Evolutionary conservation across 495 filamentous ascomycete genomes (phyloP), one percentile per base, ranked within the genome.

Genomic region (Penicillium arizonense): DNA sequence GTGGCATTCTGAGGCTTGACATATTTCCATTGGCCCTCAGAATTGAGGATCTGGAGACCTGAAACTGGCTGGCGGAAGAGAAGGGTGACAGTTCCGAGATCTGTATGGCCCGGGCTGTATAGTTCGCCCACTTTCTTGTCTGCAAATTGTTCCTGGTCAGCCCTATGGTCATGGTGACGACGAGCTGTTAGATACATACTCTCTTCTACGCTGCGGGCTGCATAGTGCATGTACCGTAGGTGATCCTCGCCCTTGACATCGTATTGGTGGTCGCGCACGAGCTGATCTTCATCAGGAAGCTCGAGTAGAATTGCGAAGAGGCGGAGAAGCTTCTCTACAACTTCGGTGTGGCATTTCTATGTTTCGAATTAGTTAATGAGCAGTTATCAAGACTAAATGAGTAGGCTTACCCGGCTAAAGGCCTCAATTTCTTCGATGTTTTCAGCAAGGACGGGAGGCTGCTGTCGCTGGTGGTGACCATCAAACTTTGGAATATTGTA

Each of bases 401-500:
- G 8, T 21, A 8, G 0, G 38, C 57, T 24, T 63, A 75, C 74
- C 28, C 75, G 64, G 16, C 71, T 73, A 55, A 80, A 78, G 14
- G 57, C 50, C 48, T 78, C 75, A 38, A 75, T 67, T 18, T 73
- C 67, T 0, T 48, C 18, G 10, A 70, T 62, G 26, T 70, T 40
- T 4, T 69, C 58, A 18, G 52, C 44, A 0, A 78, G 52, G 0
- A 80, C 49, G 0, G 62, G 39, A 0, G 76, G 76, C 11, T 78
- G 77, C 30, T 65, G 52, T 39, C 73, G 62, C 9, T 61, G 24
- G 53, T 77, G 73, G 52, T 73, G 64, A 8, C 72, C 71, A 47
- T 77, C 68, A 38, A 81, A 79, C 33, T 81, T 79, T 20, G 75
- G 71, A 26, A 79, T 71, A 52, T 81, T 81, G 61, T 78, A 81